A percentile compares a stretch with the other conserved stretches of the same genome.
Evolutionary conservation across 805 yeast species (phyloP).

Genomic region (Ogataea polymorpha): DNA sequence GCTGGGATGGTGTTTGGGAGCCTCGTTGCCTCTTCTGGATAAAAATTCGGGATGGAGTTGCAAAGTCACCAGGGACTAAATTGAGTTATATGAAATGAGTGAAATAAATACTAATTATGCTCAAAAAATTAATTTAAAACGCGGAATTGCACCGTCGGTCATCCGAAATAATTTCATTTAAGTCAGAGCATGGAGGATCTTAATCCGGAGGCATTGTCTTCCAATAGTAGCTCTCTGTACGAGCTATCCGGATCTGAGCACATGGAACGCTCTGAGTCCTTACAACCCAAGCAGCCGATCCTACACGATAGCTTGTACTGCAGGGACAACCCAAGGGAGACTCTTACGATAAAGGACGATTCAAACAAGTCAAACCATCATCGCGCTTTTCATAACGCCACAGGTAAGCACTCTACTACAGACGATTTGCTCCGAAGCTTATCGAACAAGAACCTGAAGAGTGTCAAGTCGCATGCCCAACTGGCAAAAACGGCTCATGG

Average conservation of each 20-base stretch:
- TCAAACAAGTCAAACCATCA: slow-evolving; percentile 11
- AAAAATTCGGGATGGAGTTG: slow-evolving; percentile 70
- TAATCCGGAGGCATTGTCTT: background rate
- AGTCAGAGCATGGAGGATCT: background rate
- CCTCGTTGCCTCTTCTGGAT: slow-evolving; percentile 86
- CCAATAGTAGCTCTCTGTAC: background rate
- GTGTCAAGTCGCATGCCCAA: slow-evolving; percentile 68
- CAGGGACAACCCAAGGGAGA: slow-evolving; percentile 22
- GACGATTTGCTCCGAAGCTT: slow-evolving; percentile 20
- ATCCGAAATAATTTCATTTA: background rate
- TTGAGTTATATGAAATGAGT: background rate
- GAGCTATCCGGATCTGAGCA: background rate
- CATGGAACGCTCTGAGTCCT: slow-evolving; percentile 20
- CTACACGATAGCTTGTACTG: slow-evolving; percentile 29
- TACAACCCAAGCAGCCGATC: slow-evolving; percentile 27
- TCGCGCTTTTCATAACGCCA: background rate
- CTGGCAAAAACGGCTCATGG: slow-evolving; percentile 80
- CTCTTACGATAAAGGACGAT: slow-evolving; percentile 22
- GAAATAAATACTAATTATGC: slow-evolving; percentile 1
- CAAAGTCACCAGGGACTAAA: slow-evolving; percentile 33
- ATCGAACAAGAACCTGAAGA: slow-evolving; percentile 43
- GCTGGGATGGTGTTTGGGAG: slow-evolving; percentile 98
- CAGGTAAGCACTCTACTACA: slow-evolving; percentile 13
- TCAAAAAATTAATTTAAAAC: background rate
- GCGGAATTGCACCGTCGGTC: background rate